These are phyloP conservation scores for Jatropha curcas DNA, from an alignment of 345 rosid species.

Conservation along the genomic window DNA sequence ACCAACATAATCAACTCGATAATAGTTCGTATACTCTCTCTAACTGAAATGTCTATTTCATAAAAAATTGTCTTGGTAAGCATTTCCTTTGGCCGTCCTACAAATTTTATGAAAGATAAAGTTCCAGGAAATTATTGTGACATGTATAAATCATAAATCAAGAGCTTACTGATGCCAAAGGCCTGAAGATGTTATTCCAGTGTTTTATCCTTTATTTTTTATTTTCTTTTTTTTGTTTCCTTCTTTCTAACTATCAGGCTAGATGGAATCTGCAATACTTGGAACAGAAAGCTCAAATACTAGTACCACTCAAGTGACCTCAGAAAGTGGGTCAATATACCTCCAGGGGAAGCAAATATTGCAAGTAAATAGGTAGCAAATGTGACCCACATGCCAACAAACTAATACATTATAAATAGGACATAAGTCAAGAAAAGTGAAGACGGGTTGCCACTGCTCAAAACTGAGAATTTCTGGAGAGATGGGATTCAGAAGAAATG, in stretches of 20 bases:
- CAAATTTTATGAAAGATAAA: not conserved
- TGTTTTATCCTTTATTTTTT: not conserved
- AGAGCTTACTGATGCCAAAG: not conserved
- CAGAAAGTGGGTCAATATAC: not conserved
- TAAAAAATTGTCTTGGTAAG: not conserved
- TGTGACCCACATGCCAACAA: too few relatives aligned
- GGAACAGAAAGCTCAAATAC: not conserved
- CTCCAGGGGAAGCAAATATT: conserved; percentile 1
- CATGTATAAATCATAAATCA: not conserved
- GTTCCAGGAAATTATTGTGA: not conserved
- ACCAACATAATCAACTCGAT: not conserved
- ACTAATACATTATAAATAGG: not conserved
- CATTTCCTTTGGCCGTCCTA: not conserved
- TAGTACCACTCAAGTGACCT: not conserved
- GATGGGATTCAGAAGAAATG: not conserved
- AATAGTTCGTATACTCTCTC: not conserved
- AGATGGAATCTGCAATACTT: not conserved
- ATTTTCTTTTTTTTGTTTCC: not conserved
- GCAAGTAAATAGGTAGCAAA: too few relatives aligned
- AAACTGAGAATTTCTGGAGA: conserved; percentile 2
- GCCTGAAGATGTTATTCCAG: not conserved
- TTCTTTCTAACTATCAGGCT: not conserved
- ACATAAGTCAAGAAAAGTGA: not conserved
- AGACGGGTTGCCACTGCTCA: not conserved
- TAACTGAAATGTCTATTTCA: not conserved